Percentiles rank a stretch among this genome's conserved stretches.
Evolutionary conservation across 768 basidiomycete species (phyloP).

Genomic region (Holtermanniella nyarrowii): DNA sequence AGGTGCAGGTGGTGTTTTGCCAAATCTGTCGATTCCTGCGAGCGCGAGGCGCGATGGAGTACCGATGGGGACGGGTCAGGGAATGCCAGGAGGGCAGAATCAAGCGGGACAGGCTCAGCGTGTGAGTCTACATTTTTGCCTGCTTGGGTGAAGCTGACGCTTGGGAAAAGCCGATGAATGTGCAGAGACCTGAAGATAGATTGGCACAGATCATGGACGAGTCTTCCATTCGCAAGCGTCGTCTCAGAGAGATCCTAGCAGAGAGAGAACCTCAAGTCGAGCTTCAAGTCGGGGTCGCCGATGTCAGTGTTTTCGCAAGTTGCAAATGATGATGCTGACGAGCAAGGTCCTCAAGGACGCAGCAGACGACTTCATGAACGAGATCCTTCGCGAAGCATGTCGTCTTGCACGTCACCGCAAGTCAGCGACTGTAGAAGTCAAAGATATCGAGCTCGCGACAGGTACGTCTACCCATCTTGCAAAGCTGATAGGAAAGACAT

Average conservation of each 20-base stretch:
- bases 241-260: neutral
- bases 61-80: no score
- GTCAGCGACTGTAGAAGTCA: neutral
- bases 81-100: no score
- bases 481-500: neutral
- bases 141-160: neutral
- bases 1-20: neutral
- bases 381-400: neutral
- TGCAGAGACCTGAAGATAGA: neutral
- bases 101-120: no score
- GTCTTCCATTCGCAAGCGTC: neutral
- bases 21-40: neutral
- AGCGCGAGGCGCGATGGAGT: neutral
- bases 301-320: no score
- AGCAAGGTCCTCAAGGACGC: neutral
- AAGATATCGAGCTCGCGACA: neutral
- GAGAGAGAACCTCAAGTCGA: neutral
- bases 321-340: no score
- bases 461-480: neutral
- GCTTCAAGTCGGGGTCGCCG: neutral
- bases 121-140: neutral
- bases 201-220: neutral
- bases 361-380: neutral
- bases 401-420: neutral
- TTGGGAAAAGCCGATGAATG: neutral